Base-by-base conservation (phyloP, 23 red algal genomes). In the Pyropia yezoensis region DNA sequence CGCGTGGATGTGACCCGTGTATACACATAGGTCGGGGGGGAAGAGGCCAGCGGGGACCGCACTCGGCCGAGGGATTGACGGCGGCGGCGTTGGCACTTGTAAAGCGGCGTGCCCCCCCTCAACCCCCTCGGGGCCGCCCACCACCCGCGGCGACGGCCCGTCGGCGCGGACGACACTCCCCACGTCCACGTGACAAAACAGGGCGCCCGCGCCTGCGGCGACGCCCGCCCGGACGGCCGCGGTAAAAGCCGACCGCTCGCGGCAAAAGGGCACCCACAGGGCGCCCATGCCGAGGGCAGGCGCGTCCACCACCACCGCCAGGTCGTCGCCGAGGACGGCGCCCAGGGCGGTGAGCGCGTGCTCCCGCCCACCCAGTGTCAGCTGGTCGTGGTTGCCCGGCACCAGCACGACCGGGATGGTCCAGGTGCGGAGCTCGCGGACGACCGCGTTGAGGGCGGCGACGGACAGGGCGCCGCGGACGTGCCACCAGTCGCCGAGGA, bases 401-500 rank as follows among this genome's bases (percentile, higher is more conserved):
- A 93, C 69, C 88, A 93, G 83, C 32, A 93, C 54, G 16, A 75
- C n/a, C 13, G 88, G 78, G 2, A 71, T 60, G 22, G 39, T 13
- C 76, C 77, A 93, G 3, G 23, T 54, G 16, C 66, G 13, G 16
- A 93, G 55, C 28, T 67, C 65, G 52, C 70, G 50, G 21, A 93
- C 66, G 52, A 84, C 59, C 4, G 69, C 72, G 50, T 93, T 93
- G 23, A 93, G 66, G 7, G 76, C 71, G 26, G 73, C 57, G 18
- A 93, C 88, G 1, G 88, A 71, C 32, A 93, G 75, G 26, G 67
- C 66, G 32, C 88, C 88, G 18, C 88, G 74, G 2, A 61, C 52
- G 50, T 93, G 79, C 88, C 88, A 93, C 53, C 83, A 93, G 57
- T 93, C 88, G 65, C 88, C 88, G 21, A 93, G 70, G 73, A 93